Evolutionary conservation across 345 rosid genomes (phyloP).

Genomic region (Linum trigynum): DNA sequence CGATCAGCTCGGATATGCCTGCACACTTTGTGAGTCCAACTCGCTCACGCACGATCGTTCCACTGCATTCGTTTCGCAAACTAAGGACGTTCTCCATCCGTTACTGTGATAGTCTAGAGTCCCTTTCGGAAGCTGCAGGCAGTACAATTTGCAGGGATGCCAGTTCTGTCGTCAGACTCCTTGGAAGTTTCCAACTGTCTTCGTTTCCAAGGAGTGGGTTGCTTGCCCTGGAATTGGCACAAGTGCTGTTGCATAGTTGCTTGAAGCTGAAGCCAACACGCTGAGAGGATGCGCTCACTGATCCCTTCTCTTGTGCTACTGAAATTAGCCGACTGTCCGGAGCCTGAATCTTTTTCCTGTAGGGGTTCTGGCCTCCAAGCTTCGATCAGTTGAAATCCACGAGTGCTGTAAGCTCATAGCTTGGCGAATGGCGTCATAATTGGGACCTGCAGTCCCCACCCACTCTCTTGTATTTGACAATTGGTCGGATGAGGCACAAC

Average conservation of each 20-base stretch:
- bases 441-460: conserved; percentile 15
- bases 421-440: background rate
- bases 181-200: background rate
- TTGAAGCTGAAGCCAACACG: conserved; percentile 7
- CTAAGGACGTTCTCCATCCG: background rate
- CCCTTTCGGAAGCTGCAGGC: background rate
- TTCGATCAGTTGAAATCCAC: conserved; percentile 5
- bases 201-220: background rate
- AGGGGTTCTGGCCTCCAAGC: conserved; percentile 11
- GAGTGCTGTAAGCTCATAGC: conserved; percentile 13
- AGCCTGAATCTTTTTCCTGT: conserved; percentile 10
- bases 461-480: conserved; percentile 5
- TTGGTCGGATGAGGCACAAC: background rate
- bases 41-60: background rate
- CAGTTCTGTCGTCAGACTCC: background rate
- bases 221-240: background rate
- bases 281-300: conserved; percentile 15
- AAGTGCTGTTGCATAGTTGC: background rate
- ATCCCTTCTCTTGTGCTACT: conserved; percentile 11
- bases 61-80: background rate
- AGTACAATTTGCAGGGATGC: background rate
- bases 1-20: too few relatives aligned
- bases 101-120: background rate
- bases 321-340: background rate
- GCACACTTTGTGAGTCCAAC: too few relatives aligned